A percentile compares a stretch with the other conserved stretches of the same genome.
Evolutionary conservation across 2,329 filamentous ascomycete species (phyloP).

Genomic region (Trichophyton mentagrophytes): DNA sequence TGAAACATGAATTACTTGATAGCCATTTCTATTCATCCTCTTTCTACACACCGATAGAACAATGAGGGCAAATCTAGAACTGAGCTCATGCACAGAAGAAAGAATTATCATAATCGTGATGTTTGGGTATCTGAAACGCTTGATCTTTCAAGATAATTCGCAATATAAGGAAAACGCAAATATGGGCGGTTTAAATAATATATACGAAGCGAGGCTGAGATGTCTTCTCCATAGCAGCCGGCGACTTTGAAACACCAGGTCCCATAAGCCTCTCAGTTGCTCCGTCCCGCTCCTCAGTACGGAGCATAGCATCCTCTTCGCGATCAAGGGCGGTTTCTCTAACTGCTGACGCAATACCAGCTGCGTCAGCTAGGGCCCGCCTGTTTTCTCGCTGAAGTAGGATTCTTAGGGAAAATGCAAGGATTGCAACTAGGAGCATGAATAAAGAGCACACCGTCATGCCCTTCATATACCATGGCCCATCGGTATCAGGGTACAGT

Average conservation of each 20-base stretch:
- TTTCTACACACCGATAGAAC: not conserved
- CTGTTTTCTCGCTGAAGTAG: conserved; percentile 43
- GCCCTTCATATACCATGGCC: conserved; percentile 49
- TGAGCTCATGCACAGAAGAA: conserved; percentile 3
- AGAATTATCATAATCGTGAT: not conserved
- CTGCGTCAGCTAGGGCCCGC: conserved; percentile 20
- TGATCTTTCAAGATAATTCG: not conserved
- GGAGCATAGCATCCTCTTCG: conserved; percentile 10
- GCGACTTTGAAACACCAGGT: conserved; percentile 2
- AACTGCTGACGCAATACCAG: not conserved
- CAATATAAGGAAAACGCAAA: not conserved
- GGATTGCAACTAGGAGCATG: conserved; percentile 47
- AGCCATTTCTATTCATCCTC: not conserved
- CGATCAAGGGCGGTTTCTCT: conserved; percentile 19
- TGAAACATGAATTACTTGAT: too few relatives aligned
- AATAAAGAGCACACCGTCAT: conserved; percentile 52
- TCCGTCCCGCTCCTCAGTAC: conserved; percentile 7
- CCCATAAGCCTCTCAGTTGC: conserved; percentile 12
- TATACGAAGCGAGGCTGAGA: conserved; percentile 9
- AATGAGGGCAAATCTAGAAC: not conserved
- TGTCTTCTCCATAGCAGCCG: conserved; percentile 7
- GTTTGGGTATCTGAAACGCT: conserved; percentile 4
- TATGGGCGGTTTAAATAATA: conserved; percentile 8
- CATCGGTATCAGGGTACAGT: conserved; percentile 48
- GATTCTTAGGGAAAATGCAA: conserved; percentile 44